A percentile compares a stretch with the other conserved stretches of the same genome.
Evolutionary conservation across 257 asterid genomes (phyloP).

Genomic region (Leptodermis oblonga): DNA sequence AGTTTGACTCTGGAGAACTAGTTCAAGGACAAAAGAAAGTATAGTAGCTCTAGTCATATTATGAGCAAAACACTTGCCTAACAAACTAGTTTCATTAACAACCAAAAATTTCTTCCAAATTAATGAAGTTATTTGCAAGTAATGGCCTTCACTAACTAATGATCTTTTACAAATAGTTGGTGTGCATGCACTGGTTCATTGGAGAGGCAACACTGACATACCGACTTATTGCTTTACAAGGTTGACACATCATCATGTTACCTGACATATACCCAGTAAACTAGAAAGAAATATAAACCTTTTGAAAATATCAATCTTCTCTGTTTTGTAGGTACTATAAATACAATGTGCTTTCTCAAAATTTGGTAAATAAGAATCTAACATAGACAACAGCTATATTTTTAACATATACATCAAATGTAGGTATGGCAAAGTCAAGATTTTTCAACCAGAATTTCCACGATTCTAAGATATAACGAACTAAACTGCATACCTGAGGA

Average conservation of each 20-base stretch:
- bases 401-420: neutral
- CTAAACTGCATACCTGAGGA: conserved; percentile 30
- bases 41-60: neutral
- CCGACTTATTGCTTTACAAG: neutral
- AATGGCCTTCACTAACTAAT: neutral
- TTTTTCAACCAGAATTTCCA: neutral
- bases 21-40: neutral
- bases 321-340: neutral
- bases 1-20: neutral
- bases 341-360: neutral
- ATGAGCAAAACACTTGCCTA: neutral
- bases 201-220: neutral
- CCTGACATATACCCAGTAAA: neutral
- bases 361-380: neutral
- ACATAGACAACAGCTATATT: neutral
- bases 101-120: neutral
- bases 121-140: neutral
- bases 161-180: neutral
- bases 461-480: no score
- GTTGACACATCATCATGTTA: neutral
- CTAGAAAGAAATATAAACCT: neutral
- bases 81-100: no score
- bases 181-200: neutral
- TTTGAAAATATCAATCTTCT: neutral
- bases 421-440: neutral